phyloP scores from a whole-genome alignment of 345 rosid genomes.

The Camelina laxa region DNA sequence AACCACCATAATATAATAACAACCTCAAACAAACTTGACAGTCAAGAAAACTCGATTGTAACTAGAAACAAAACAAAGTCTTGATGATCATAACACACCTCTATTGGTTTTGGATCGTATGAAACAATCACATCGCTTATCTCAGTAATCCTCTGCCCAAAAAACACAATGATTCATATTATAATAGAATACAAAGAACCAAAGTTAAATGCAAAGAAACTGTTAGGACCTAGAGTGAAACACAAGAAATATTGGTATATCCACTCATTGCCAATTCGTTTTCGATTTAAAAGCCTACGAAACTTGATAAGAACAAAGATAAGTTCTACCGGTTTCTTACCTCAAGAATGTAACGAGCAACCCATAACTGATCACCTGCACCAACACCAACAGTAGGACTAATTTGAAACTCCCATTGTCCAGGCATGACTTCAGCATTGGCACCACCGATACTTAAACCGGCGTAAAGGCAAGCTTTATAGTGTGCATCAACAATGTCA shows the following conservation, averaged over 20 bases:
- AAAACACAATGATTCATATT: background rate
- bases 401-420: slow-evolving; percentile 99
- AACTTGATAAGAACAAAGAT: background rate
- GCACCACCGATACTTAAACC: slow-evolving; percentile 89
- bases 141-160: slow-evolving; percentile 89
- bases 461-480: slow-evolving; percentile 93
- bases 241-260: background rate
- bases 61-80: background rate
- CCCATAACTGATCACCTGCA: slow-evolving; percentile 89
- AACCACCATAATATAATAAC: background rate
- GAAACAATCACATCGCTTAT: slow-evolving; percentile 86
- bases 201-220: slow-evolving; percentile 5
- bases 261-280: too few species aligned
- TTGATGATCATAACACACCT: slow-evolving; percentile 51
- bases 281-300: background rate
- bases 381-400: slow-evolving; percentile 94
- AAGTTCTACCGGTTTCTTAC: slow-evolving; percentile 32
- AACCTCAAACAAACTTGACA: background rate
- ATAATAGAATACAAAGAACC: background rate
- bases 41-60: background rate
- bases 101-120: slow-evolving; percentile 90
- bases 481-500: slow-evolving; percentile 94
- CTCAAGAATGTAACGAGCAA: slow-evolving; percentile 95
- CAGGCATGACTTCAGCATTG: slow-evolving; percentile 97
- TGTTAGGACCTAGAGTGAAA: background rate